Evolutionary conservation across 2,329 filamentous ascomycete species (phyloP), one percentile per base, ranked within the genome.

Genomic region (Thermochaetoides dissita): DNA sequence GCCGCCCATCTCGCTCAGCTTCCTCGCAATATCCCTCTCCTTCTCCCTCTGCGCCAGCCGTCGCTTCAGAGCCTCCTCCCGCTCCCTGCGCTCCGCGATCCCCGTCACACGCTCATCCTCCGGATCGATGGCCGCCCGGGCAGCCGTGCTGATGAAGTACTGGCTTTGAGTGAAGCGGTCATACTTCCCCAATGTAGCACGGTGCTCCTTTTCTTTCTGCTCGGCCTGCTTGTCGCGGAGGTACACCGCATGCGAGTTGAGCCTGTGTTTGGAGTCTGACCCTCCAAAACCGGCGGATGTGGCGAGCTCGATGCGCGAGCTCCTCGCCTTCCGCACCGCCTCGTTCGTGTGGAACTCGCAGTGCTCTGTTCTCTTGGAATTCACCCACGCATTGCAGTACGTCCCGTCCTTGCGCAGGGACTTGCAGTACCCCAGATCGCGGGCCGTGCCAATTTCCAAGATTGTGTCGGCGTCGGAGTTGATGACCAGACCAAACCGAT

Each of bases 271-370:
- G 31, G 56, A 62, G 28, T 58, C 59, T 37, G 60, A 62, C n/a
- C 63, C 67, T 24, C 17, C 17, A 6, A 69, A 72, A 12, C 71
- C 72, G 60, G 40, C 43, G 2, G 79, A 81, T 9, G 70, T 74
- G 55, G 88, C 94, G 46, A 95, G 71, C 55, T 94, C 87, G 67
- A 88, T 79, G 32, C 88, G 72, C 1, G 71, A 67, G 8, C 75
- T 67, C 30, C 68, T 66, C 41, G 56, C 76, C 56, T 84, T 88
- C 42, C 79, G 74, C 3, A 96, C 65, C 28, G 85, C 81, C 28
- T 85, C 67, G 52, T 93, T 87, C 51, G 94, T 77, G 60, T 98
- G 91, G 52, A 82, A 98, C 50, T 94, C 87, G 63, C 91, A 98
- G 57, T 83, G 85, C 53, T 94, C 80, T 0, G 88, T 94, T 53